A percentile compares a stretch with the other conserved stretches of the same genome.
Evolutionary conservation across 345 rosid genomes (phyloP).

Genomic region (Gossypium herbaceum): DNA sequence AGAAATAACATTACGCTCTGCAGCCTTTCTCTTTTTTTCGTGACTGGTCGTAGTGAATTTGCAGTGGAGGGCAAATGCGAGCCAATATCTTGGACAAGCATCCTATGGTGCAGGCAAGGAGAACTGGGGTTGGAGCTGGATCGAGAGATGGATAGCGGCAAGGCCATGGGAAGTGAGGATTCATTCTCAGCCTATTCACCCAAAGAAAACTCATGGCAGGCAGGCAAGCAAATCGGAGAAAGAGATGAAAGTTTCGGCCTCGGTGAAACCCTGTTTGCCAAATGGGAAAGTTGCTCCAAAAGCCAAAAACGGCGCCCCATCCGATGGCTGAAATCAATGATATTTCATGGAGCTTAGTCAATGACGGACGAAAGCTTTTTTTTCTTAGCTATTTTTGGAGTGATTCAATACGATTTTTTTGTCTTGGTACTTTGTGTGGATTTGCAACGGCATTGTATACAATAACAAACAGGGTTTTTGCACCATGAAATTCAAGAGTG

Average conservation of each 20-base stretch:
- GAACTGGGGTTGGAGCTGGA: slow-evolving; percentile 93
- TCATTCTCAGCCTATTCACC: slow-evolving; percentile 30
- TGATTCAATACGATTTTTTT: background rate
- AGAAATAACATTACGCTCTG: background rate
- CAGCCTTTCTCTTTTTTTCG: background rate
- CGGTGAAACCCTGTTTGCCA: slow-evolving; percentile 28
- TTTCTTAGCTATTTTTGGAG: background rate
- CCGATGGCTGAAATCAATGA: background rate
- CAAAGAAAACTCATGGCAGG: slow-evolving; percentile 27
- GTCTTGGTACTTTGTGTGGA: background rate
- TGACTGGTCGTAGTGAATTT: background rate
- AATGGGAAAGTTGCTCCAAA: slow-evolving; percentile 29
- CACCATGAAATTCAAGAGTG: background rate
- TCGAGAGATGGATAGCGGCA: slow-evolving; percentile 77
- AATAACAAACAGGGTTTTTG: background rate
- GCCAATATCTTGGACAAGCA: slow-evolving; percentile 77
- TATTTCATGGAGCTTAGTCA: background rate
- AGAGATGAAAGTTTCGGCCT: slow-evolving; percentile 22
- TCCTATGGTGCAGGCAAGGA: slow-evolving; percentile 61
- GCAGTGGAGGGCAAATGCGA: slow-evolving; percentile 86
- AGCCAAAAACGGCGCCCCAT: slow-evolving; percentile 20
- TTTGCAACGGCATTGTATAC: background rate
- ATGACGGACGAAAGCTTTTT: background rate
- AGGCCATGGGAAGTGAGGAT: slow-evolving; percentile 79
- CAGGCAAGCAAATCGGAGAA: slow-evolving; percentile 34